A percentile compares a stretch with the other conserved stretches of the same genome.
phyloP scores from a whole-genome alignment of 169 alveolate species.

The Plasmodium gaboni region DNA sequence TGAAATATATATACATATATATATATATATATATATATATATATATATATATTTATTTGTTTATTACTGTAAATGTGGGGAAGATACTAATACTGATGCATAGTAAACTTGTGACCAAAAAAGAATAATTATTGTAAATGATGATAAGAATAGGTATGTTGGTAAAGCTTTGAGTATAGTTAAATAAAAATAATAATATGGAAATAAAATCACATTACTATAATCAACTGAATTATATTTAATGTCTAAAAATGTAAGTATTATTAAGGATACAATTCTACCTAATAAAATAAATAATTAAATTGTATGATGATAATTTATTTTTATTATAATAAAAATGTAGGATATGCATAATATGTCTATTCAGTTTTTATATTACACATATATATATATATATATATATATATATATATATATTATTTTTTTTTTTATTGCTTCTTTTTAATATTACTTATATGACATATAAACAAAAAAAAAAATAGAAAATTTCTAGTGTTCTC shows the following conservation, averaged over 20 bases:
- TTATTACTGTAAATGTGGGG: slow-evolving; percentile 44
- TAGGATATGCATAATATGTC: not conserved
- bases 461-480: slow-evolving; percentile 47
- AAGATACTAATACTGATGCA: slow-evolving; percentile 56
- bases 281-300: slow-evolving; percentile 9
- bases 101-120: slow-evolving; percentile 73
- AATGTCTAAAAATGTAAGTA: slow-evolving; percentile 38
- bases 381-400: not conserved
- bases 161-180: slow-evolving; percentile 39
- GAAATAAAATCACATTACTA: slow-evolving; percentile 39
- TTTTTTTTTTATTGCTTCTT: not conserved
- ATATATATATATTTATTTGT: not conserved
- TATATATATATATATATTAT: not conserved
- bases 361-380: not conserved
- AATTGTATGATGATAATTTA: not conserved
- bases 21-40: slow-evolving; percentile 19
- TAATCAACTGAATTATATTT: slow-evolving; percentile 37
- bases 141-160: slow-evolving; percentile 51
- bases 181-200: slow-evolving; percentile 30
- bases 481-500: slow-evolving; percentile 55
- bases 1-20: not conserved
- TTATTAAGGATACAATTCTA: slow-evolving; percentile 31
- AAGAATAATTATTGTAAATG: slow-evolving; percentile 56
- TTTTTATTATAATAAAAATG: not conserved
- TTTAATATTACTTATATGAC: slow-evolving; percentile 51